Evolutionary conservation across 2,329 filamentous ascomycete species (phyloP), one percentile per base, ranked within the genome.

Genomic region (Zymoseptoria passerinii): DNA sequence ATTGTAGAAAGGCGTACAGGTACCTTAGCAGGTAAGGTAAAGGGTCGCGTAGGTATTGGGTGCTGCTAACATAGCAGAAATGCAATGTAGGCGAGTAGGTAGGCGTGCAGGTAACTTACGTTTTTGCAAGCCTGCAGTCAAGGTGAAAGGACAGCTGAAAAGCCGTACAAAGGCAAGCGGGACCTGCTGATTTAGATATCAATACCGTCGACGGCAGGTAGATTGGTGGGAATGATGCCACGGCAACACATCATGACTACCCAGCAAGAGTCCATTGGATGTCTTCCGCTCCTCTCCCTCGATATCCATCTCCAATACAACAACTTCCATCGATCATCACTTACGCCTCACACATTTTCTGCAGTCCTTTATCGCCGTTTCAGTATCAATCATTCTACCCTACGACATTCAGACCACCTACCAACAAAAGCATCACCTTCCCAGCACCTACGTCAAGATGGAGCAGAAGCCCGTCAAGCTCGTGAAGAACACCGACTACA

Each of bases 401-500:
- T 54, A 66, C 55, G 59, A 60, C 28, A 61, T 61, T 55, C 63
- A 61, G 51, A 64, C 63, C 52, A 50, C 53, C 40, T 63, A 65
- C 53, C 65, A 61, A 48, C 59, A 61, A 53, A 58, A 57, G 23
- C 61, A 65, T 54, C 61, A 63, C 50, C 56, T 66, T 23, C 63
- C 61, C 5, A 62, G 53, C 6, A 66, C 61, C 56, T 64, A 64
- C 61, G 44, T 50, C 50, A 59, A 62, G 59, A 59, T 68, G 5
- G 61, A 63, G 20, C 65, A 63, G 44, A 44, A 16, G 35, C 35
- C 35, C 7, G 58, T 70, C 50, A 63, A 64, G 51, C 62, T 67
- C 20, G 58, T 68, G 50, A 62, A 66, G 55, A 70, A 70, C 52
- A 57, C 64, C 10, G 62, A 66, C 27, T 68, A 65, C 56, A 48